These are phyloP conservation scores for Fusarium brevicatenulatum DNA, from an alignment of 2,329 filamentous ascomycete species.

Conservation along the genomic window DNA sequence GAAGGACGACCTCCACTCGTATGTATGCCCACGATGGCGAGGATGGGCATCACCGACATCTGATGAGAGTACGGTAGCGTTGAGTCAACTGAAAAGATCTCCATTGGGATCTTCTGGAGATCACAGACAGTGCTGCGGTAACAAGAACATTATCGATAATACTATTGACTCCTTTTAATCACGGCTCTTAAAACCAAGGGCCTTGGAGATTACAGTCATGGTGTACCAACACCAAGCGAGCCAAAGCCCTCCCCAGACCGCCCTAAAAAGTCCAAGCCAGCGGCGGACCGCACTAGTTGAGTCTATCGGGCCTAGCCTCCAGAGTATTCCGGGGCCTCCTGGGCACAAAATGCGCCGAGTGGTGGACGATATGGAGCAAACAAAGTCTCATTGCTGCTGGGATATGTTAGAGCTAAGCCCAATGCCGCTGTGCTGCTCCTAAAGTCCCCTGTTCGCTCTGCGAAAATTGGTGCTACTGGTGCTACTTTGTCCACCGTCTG, in stretches of 20 bases:
- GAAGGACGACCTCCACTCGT: conserved; percentile 10
- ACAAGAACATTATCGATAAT: conserved; percentile 16
- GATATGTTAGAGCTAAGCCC: conserved; percentile 37
- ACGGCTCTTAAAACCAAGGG: conserved; percentile 21
- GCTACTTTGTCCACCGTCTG: conserved; percentile 20
- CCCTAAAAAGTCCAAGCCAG: conserved; percentile 30
- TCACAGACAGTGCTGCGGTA: conserved; percentile 3
- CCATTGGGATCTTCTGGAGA: conserved; percentile 33
- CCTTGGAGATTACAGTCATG: conserved; percentile 32
- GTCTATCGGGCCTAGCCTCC: conserved; percentile 26
- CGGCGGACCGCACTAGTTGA: conserved; percentile 24
- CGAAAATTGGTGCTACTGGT: conserved; percentile 29
- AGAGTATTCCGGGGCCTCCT: conserved; percentile 26
- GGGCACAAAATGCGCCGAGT: conserved; percentile 38
- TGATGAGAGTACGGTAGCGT: neutral
- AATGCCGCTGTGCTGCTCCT: conserved; percentile 32
- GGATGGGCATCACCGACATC: conserved; percentile 10
- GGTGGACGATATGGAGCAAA: conserved; percentile 35
- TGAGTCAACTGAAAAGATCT: neutral
- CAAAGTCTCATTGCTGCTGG: conserved; percentile 26
- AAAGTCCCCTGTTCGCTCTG: conserved; percentile 26
- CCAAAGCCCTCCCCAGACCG: conserved; percentile 20
- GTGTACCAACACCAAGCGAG: neutral
- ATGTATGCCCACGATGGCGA: conserved; percentile 1
- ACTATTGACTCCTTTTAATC: conserved; percentile 31